Conservation (phyloP, 495 filamentous ascomycete species). For the Chaetomium fimeti region DNA sequence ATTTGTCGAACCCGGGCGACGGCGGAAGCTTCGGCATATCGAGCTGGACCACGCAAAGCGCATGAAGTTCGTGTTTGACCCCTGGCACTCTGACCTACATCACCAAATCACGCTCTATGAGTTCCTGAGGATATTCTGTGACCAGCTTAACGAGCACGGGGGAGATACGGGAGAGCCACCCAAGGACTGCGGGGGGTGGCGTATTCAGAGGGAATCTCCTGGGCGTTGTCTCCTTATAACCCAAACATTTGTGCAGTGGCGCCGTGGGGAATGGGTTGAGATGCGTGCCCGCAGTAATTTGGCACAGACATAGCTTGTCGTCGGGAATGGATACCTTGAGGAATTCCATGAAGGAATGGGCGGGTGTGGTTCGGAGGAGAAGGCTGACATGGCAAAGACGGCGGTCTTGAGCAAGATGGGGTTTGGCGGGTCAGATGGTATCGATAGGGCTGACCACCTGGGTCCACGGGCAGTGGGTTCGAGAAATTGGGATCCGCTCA, state of each 20-base stretch:
- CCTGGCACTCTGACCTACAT: not conserved
- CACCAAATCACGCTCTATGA: not conserved
- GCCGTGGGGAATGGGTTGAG: not conserved
- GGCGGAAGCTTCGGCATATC: not conserved
- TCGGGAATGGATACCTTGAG: not conserved
- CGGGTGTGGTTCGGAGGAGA: not conserved
- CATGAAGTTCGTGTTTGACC: not conserved
- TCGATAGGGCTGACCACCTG: not conserved
- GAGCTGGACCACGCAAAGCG: not conserved
- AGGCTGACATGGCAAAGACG: not conserved
- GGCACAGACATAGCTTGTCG: not conserved
- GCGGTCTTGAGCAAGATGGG: too few relatives aligned
- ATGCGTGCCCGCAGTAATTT: not conserved
- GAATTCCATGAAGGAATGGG: not conserved
- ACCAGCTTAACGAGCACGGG: not conserved
- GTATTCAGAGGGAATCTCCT: not conserved
- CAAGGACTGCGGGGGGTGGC: not conserved
- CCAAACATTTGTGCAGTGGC: conserved; percentile 8
- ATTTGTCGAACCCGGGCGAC: not conserved
- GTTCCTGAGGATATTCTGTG: not conserved
- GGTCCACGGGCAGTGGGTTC: too few relatives aligned
- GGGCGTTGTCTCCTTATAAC: not conserved
- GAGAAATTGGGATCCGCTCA: too few relatives aligned
- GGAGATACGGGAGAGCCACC: too few relatives aligned
- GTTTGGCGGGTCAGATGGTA: not conserved